phyloP scores from a whole-genome alignment of 2,329 filamentous ascomycete species.

The Cadophora sp. region DNA sequence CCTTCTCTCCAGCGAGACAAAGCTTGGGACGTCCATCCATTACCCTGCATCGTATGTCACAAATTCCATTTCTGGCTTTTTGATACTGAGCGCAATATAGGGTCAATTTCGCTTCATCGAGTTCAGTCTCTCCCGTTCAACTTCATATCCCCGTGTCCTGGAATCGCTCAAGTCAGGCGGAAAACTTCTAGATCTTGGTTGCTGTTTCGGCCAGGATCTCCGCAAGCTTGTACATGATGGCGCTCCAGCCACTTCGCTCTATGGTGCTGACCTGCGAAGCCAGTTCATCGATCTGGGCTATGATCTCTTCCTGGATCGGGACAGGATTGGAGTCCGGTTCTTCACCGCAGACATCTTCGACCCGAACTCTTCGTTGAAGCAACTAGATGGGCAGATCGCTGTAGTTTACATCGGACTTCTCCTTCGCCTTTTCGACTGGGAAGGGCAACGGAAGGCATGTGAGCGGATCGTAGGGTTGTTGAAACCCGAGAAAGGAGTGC shows the following conservation, averaged over 20 bases:
- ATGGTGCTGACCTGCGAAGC: slow-evolving; percentile 38
- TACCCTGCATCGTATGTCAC: slow-evolving; percentile 31
- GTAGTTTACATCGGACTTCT: slow-evolving; percentile 51
- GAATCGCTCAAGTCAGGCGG: no score
- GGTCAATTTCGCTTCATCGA: no score
- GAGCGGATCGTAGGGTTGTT: background rate
- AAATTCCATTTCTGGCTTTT: background rate
- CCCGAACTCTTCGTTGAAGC: slow-evolving; percentile 39
- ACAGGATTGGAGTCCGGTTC: slow-evolving; percentile 43
- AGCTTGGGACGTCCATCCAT: slow-evolving; percentile 30
- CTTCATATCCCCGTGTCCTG: no score
- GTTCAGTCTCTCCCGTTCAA: no score
- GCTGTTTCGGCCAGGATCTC: no score
- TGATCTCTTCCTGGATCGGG: slow-evolving; percentile 47
- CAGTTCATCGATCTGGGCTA: slow-evolving; percentile 46
- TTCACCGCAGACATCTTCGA: slow-evolving; percentile 46
- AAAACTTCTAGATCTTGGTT: no score
- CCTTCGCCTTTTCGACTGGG: slow-evolving; percentile 53
- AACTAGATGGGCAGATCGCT: slow-evolving; percentile 49
- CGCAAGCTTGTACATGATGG: slow-evolving; percentile 42
- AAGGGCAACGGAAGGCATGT: slow-evolving; percentile 43
- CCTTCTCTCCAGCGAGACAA: slow-evolving; percentile 25
- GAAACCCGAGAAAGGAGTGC: background rate
- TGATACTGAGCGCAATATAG: no score
- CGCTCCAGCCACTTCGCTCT: slow-evolving; percentile 36